These are phyloP conservation scores for Botrytis deweyae DNA, from an alignment of 2,329 filamentous ascomycete genomes.

Conservation along the genomic window DNA sequence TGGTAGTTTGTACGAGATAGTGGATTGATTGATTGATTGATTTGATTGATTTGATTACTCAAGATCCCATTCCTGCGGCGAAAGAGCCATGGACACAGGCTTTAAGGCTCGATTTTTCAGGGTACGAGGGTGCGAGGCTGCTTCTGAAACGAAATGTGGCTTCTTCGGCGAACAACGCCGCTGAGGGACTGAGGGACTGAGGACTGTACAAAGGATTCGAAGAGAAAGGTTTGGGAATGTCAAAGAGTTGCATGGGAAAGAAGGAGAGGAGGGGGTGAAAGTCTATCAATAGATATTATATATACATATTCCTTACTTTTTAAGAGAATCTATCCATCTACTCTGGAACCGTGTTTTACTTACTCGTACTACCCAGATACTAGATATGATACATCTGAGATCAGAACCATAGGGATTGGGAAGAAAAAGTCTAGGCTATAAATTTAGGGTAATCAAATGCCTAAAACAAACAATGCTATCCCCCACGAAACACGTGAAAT, in stretches of 20 bases:
- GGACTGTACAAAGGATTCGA: background rate
- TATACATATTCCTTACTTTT: background rate
- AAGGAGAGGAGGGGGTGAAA: background rate
- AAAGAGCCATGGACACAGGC: background rate
- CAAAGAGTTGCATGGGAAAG: background rate
- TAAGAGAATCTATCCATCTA: background rate
- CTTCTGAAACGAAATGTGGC: constrained; percentile 9
- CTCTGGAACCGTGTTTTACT: background rate
- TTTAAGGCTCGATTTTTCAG: background rate
- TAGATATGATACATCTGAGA: too few species aligned
- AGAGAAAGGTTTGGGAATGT: background rate
- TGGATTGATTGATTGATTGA: constrained; percentile 4
- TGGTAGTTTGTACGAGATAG: background rate
- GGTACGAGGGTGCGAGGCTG: background rate
- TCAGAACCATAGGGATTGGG: background rate
- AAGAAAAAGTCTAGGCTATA: background rate
- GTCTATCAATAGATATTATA: background rate
- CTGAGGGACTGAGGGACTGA: background rate
- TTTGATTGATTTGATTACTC: constrained; percentile 2
- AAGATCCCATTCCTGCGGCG: background rate
- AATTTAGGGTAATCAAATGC: background rate
- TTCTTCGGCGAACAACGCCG: background rate
- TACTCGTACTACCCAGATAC: too few species aligned
- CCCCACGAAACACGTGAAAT: constrained; percentile 6
- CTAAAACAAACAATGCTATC: background rate